Evolutionary conservation across 2,329 filamentous ascomycete species (phyloP), one percentile per base, ranked within the genome.

Genomic region (Pseudogymnoascus sp.): DNA sequence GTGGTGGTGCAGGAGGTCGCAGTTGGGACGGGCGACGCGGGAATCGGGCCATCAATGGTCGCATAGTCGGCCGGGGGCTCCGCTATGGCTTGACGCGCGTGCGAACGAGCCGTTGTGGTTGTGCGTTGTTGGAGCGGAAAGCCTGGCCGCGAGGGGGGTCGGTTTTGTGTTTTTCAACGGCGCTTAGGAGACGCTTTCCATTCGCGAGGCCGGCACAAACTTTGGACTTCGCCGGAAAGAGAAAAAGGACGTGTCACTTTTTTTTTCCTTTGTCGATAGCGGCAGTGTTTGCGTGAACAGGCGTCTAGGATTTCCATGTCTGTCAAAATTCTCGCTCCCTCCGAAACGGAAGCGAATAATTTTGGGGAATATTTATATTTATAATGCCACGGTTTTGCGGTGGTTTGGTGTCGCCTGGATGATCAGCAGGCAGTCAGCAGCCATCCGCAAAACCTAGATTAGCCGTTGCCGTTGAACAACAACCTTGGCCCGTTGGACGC

Each of bases 391-490:
- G 7, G 23, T 50, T 29, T 50, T 50, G 23, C 44, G 44, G 44
- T 50, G 21, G 44, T 50, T 50, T 29, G 44, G 44, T 50, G 44
- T 13, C 44, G 44, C 15, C 44, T 23, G 42, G 42, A 23, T 46
- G 44, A 50, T 50, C 44, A 50, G 21, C 44, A 29, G 15, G 23
- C 44, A 50, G 44, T 53, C 44, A 53, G 23, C 44, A 31, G 23
- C 44, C 44, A 31, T 53, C 44, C 44, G 44, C 44, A 29, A 53
- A 53, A 53, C 44, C 26, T 53, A 53, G 44, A 53, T 53, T 53
- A 53, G 17, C 44, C 44, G 44, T 50, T 50, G n/a, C 23, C 44
- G 23, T 53, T 53, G 44, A 53, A 31, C 44, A 26, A 6, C 44
- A 53, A 31, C 44, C 44, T 53, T 10, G 13, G 9, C 15, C 15